phyloP scores from a whole-genome alignment of 441 rosid species.

The Jatropha podagrica region DNA sequence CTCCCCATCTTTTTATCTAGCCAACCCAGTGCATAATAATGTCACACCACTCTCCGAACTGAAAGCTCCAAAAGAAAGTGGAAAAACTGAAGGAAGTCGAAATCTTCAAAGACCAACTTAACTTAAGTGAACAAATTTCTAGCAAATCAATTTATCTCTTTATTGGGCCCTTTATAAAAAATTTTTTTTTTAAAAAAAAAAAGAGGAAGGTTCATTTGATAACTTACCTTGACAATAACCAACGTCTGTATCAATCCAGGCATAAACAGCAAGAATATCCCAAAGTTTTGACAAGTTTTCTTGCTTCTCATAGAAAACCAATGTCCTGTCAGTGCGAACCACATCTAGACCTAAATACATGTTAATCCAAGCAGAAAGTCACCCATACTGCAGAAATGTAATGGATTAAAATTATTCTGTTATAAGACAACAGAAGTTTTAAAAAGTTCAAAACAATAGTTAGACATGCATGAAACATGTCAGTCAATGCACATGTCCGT shows the following conservation, averaged over 20 bases:
- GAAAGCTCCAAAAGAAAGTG: neutral
- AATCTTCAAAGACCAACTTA: neutral
- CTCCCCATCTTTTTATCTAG: neutral
- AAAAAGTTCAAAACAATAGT: neutral
- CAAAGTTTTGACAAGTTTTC: slow-evolving; percentile 85
- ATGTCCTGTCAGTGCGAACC: slow-evolving; percentile 82
- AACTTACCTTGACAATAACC: slow-evolving; percentile 91
- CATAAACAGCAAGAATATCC: slow-evolving; percentile 93
- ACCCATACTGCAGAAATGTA: neutral
- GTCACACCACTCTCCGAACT: neutral
- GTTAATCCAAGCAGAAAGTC: slow-evolving; percentile 10
- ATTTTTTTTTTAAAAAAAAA: too few relatives aligned
- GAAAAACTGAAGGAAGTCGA: neutral
- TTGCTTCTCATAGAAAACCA: slow-evolving; percentile 87
- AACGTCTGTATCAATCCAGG: slow-evolving; percentile 89
- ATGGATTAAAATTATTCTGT: neutral
- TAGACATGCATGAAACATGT: neutral
- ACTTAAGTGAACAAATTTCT: neutral
- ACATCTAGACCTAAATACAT: slow-evolving; percentile 76
- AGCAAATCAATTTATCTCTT: neutral
- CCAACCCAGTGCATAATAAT: neutral
- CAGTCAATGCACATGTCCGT: neutral
- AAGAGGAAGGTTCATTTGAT: slow-evolving; percentile 15
- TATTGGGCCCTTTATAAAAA: neutral
- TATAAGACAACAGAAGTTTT: neutral